These are phyloP conservation scores for Haplographium delicatum DNA, from an alignment of 495 filamentous ascomycete genomes.

Conservation along the genomic window DNA sequence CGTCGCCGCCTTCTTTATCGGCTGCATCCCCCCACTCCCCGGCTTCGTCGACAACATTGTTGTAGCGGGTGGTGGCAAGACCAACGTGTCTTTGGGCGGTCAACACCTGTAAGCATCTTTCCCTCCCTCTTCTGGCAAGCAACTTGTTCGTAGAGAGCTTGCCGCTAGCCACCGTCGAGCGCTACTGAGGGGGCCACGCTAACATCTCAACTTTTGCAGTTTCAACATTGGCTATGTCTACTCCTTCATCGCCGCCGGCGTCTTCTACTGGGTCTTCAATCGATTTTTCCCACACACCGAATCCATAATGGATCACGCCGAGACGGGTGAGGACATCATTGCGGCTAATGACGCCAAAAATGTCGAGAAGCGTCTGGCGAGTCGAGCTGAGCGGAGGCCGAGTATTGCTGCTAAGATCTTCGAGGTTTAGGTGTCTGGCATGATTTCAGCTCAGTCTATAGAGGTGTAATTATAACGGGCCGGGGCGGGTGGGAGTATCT, in stretches of 20 bases:
- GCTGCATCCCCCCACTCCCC: conserved; percentile 13
- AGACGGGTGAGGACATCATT: conserved; percentile 19
- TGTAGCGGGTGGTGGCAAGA: conserved; percentile 13
- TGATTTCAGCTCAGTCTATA: background rate
- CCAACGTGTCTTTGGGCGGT: conserved; percentile 11
- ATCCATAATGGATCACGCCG: conserved; percentile 18
- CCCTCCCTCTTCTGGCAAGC: conserved; percentile 4
- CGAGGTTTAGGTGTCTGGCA: conserved; percentile 7
- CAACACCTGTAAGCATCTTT: conserved; percentile 15
- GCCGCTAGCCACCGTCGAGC: conserved; percentile 3
- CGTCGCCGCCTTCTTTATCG: conserved; percentile 19
- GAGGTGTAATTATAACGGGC: background rate
- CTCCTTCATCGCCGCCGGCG: conserved; percentile 15
- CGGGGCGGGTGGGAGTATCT: too few species aligned
- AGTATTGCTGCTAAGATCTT: conserved; percentile 11
- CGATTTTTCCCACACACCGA: conserved; percentile 12
- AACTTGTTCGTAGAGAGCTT: conserved; percentile 9
- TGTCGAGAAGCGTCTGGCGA: conserved; percentile 6
- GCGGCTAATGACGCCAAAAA: conserved; percentile 16
- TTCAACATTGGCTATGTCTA: conserved; percentile 18
- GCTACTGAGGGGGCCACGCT: conserved; percentile 3
- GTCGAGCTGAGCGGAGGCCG: conserved; percentile 4
- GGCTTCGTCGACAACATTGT: conserved; percentile 20
- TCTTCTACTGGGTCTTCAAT: conserved; percentile 19
- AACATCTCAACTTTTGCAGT: conserved; percentile 4